A percentile compares a stretch with the other conserved stretches of the same genome.
Conservation (phyloP, 2,329 filamentous ascomycete species). For the Trichoderma atroviride region DNA sequence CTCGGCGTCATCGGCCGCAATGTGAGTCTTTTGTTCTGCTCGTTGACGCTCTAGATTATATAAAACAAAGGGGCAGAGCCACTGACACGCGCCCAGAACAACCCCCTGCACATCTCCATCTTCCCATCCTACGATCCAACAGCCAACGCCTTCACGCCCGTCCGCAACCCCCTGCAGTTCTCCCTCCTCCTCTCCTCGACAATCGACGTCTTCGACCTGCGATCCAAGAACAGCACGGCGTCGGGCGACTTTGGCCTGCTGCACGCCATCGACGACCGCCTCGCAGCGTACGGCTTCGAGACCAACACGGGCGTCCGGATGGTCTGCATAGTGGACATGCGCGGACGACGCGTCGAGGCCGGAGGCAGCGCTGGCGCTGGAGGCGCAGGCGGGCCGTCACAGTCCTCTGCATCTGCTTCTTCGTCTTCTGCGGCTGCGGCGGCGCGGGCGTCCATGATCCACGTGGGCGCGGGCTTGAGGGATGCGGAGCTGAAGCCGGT, state of each 20-base stretch:
- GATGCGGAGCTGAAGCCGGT: conserved; percentile 89
- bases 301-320: conserved; percentile 95
- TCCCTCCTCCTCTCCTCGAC: conserved; percentile 88
- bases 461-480: conserved; percentile 66
- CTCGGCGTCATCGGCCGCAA: conserved; percentile 93
- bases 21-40: conserved; percentile 53
- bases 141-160: conserved; percentile 54
- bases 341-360: conserved; percentile 39
- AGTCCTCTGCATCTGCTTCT: conserved; percentile 34
- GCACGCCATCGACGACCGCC: conserved; percentile 88
- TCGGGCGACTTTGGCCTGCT: conserved; percentile 89
- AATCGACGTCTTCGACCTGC: conserved; percentile 91
- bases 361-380: conserved; percentile 23
- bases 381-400: neutral
- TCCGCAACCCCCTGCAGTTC: conserved; percentile 82
- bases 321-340: conserved; percentile 87
- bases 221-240: conserved; percentile 68
- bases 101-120: conserved; percentile 89
- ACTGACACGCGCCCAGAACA: conserved; percentile 66
- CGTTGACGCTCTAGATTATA: neutral
- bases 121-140: conserved; percentile 73
- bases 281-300: conserved; percentile 93
- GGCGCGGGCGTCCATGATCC: conserved; percentile 37
- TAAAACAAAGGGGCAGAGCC: neutral
- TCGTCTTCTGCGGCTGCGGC: conserved; percentile 15